A percentile compares a stretch with the other conserved stretches of the same genome.
These are phyloP conservation scores for Colletotrichum sp. DNA, from an alignment of 2,329 filamentous ascomycete species.

Conservation along the genomic window DNA sequence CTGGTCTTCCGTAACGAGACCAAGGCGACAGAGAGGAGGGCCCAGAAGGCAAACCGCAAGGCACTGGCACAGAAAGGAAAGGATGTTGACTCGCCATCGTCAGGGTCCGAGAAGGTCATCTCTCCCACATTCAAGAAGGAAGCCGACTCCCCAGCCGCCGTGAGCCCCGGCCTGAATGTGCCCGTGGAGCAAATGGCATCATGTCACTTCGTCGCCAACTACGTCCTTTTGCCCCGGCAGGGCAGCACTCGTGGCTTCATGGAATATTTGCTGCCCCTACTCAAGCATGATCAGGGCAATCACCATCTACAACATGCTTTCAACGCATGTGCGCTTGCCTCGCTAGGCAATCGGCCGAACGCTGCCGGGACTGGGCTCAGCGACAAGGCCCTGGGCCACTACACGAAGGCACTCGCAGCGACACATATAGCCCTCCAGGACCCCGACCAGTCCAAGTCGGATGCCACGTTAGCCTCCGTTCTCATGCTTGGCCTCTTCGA, in stretches of 20 bases:
- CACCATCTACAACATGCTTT: slow-evolving; percentile 62
- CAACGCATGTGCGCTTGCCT: slow-evolving; percentile 63
- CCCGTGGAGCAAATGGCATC: slow-evolving; percentile 60
- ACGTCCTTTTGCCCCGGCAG: slow-evolving; percentile 57
- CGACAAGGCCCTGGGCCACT: slow-evolving; percentile 53
- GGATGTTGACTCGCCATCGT: slow-evolving; percentile 27
- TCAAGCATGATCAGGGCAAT: slow-evolving; percentile 48
- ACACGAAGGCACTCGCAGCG: slow-evolving; percentile 58
- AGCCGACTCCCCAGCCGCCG: slow-evolving; percentile 20
- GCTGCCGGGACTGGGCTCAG: slow-evolving; percentile 35
- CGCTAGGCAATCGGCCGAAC: slow-evolving; percentile 56
- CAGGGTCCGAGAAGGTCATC: slow-evolving; percentile 19
- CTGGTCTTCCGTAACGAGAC: slow-evolving; percentile 77
- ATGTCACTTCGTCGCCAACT: slow-evolving; percentile 67
- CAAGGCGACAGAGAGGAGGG: slow-evolving; percentile 68
- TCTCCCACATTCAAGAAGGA: slow-evolving; percentile 26
- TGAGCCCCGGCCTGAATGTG: slow-evolving; percentile 44
- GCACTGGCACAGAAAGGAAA: slow-evolving; percentile 41
- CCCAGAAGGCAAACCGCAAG: slow-evolving; percentile 60
- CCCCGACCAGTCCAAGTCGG: slow-evolving; percentile 52
- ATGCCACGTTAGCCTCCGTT: slow-evolving; percentile 64
- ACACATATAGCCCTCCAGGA: slow-evolving; percentile 60
- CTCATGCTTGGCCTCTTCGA: slow-evolving; percentile 67
- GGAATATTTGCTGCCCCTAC: slow-evolving; percentile 63
- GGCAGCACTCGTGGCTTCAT: slow-evolving; percentile 60